Evolutionary conservation across 2,329 filamentous ascomycete species (phyloP), one percentile per base, ranked within the genome.

Genomic region (Sporothrix luriei): DNA sequence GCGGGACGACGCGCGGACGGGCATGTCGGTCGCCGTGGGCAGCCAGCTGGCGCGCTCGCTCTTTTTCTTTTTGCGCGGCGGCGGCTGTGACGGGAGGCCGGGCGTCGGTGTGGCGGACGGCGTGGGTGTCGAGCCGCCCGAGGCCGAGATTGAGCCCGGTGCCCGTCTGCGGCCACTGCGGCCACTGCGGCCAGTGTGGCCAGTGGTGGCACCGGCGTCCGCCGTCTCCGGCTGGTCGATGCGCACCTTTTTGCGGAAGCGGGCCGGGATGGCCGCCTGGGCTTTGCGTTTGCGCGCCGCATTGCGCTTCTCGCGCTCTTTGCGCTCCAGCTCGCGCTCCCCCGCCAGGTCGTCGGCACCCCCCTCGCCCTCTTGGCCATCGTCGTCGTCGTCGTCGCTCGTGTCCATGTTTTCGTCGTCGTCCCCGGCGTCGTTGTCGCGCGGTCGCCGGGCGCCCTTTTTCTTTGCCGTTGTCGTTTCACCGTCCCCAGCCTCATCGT

Each of bases 391-490:
- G 66, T 95, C 92, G 66, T 89, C 92, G 0, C 92, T 96, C 16
- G 91, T 94, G 75, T 96, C 93, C 82, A 97, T 90, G 61, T 92
- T 89, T 77, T 97, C 94, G 1, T 87, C 85, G 29, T 85, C 86
- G 65, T 87, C 73, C 83, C 84, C 90, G 7, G 84, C 87, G 75
- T 93, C 91, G 7, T 26, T 43, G 11, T 16, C 64, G 29, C 52
- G n/a, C n/a, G 43, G 55, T 26, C 57, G 16, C 5, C 29, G 65
- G 33, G 19, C 10, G 11, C 55, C 38, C 4, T 24, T 61, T n/a
- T 43, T 33, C 26, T 24, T 61, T 38, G 43, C 19, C 26, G 90
- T 91, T 75, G 6, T 29, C 10, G 11, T n/a, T 1, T 90, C 86
- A 73, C 40, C 94, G 94, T 70, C 92, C 16, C 48, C 91, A 3